Percentiles rank a stretch among this genome's conserved stretches.
Evolutionary conservation across 345 rosid genomes (phyloP).

Genomic region (Chamaenerion angustifolium): DNA sequence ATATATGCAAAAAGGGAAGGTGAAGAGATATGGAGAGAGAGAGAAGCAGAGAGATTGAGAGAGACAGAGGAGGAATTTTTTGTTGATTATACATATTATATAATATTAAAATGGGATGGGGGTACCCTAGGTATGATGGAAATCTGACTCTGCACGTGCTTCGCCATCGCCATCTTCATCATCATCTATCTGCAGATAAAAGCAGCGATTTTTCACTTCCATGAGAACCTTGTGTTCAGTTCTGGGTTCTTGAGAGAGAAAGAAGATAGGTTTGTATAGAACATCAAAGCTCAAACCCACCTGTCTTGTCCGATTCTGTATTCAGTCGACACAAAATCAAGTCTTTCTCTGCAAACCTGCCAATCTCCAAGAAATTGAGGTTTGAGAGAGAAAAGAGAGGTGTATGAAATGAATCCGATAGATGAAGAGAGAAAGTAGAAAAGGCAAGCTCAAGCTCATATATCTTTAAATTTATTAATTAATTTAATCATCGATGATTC

Average conservation of each 20-base stretch:
- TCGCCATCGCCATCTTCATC: slow-evolving; percentile 35
- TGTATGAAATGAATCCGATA: slow-evolving; percentile 10
- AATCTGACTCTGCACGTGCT: slow-evolving; percentile 68
- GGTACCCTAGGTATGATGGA: slow-evolving; percentile 51
- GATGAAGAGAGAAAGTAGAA: slow-evolving; percentile 4
- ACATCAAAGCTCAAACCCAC: too few species aligned
- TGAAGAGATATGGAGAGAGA: neutral
- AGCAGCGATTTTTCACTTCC: neutral
- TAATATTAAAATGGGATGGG: neutral
- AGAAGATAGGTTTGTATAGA: too few species aligned
- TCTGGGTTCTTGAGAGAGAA: neutral
- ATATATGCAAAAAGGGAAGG: neutral
- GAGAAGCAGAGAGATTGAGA: slow-evolving; percentile 3
- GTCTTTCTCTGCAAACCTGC: slow-evolving; percentile 38
- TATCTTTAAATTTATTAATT: too few species aligned
- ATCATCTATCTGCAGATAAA: slow-evolving; percentile 1
- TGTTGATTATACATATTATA: neutral
- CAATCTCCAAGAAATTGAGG: slow-evolving; percentile 26
- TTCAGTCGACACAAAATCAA: too few species aligned
- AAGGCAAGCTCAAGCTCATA: slow-evolving; percentile 7
- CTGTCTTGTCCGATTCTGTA: too few species aligned
- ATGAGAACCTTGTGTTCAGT: neutral
- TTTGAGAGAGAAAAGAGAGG: slow-evolving; percentile 12
- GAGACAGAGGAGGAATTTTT: neutral
- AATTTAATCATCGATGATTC: too few species aligned